Evolutionary conservation across 2,329 filamentous ascomycete species (phyloP), one percentile per base, ranked within the genome.

Genomic region (Clathrospora elynae): DNA sequence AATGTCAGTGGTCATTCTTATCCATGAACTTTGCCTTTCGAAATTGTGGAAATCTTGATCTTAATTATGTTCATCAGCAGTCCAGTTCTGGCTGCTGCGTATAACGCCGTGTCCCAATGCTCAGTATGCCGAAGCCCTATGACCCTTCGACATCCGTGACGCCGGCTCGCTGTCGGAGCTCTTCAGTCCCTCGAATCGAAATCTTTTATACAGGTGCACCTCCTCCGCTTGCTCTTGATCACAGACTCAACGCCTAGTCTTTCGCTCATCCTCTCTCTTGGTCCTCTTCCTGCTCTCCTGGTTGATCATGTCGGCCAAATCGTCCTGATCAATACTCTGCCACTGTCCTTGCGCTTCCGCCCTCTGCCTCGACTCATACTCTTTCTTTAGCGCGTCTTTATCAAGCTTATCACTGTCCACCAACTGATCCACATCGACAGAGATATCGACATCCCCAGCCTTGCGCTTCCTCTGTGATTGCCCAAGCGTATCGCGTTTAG

Each of bases 291-390:
- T 81, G 64, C 85, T 90, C 74, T 97, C 93, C 62, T 89, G 86
- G 9, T 90, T 90, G 74, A 99, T 96, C 88, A 99, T 95, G 62
- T 96, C 88, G 61, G 86, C 92, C 42, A 99, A 73, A 66, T 96
- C 92, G 58, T 97, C 92, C 67, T 95, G 88, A 71, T 86, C 86
- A 44, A 83, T 81, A 82, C 86, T 90, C 12, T 84, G 83, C 66
- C 87, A 86, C 53, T 85, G 80, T 7, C 69, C 70, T 38, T 70
- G 63, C 71, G 82, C 66, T 76, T 86, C 77, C 75, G 80, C 79
- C 62, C 82, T 78, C 61, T 80, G 79, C 67, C 83, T 76, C 22
- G 78, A 83, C 45, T 97, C 91, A 62, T 95, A 99, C 64, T 86
- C 81, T 62, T 81, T 84, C 68, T 81, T 82, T 61, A 99, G 70